phyloP scores from a whole-genome alignment of 176 grass and related monocot genomes.

The Chloris gayana region DNA sequence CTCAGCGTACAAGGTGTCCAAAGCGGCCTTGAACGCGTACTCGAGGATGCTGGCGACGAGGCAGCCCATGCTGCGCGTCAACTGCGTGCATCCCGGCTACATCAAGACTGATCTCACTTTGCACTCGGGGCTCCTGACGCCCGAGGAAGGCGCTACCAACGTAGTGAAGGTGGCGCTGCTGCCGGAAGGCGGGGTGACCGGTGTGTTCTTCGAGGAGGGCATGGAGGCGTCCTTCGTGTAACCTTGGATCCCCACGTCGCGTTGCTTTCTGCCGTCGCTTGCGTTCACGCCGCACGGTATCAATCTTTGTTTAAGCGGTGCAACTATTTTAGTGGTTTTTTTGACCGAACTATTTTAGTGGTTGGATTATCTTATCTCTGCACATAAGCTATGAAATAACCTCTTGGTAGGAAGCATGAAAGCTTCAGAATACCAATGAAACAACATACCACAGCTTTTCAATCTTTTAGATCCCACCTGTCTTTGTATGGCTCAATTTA shows the following conservation, averaged over 20 bases:
- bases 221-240: slow-evolving; percentile 38
- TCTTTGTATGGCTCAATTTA: no score
- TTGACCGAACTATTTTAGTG: no score
- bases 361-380: no score
- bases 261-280: no score
- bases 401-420: no score
- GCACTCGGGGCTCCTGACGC: slow-evolving; percentile 36
- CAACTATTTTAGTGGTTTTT: no score
- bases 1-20: slow-evolving; percentile 63
- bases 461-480: no score
- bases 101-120: slow-evolving; percentile 58
- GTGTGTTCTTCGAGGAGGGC: slow-evolving; percentile 36
- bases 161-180: slow-evolving; percentile 44
- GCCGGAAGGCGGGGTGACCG: slow-evolving; percentile 45
- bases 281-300: no score
- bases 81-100: slow-evolving; percentile 57
- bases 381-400: no score
- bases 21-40: slow-evolving; percentile 53
- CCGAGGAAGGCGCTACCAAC: slow-evolving; percentile 47
- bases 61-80: slow-evolving; percentile 41
- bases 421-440: no score
- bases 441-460: no score
- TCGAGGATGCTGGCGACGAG: slow-evolving; percentile 56
- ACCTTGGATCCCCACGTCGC: background rate
- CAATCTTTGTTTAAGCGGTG: no score